Percentiles rank a stretch among this genome's conserved stretches.
phyloP scores from a whole-genome alignment of 805 yeast genomes.

The Saturnispora mendoncae region DNA sequence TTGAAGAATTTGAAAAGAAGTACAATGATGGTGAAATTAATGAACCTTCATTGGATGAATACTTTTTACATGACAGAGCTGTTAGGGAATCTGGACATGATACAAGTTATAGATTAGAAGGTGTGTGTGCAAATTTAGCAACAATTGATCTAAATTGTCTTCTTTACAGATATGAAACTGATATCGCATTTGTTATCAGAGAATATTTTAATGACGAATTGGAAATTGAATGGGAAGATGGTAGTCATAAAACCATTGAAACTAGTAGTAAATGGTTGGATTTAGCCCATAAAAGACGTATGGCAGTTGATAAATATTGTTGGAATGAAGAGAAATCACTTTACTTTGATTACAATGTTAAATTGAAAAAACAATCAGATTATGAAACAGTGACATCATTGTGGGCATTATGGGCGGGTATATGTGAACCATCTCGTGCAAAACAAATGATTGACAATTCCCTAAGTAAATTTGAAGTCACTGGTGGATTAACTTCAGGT shows the following conservation, averaged over 20 bases:
- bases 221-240: slow-evolving; percentile 26
- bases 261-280: slow-evolving; percentile 49
- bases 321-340: slow-evolving; percentile 80
- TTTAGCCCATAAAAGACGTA: slow-evolving; percentile 47
- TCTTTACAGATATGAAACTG: slow-evolving; percentile 82
- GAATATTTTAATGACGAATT: slow-evolving; percentile 45
- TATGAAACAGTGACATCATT: slow-evolving; percentile 85
- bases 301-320: slow-evolving; percentile 52
- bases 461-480: slow-evolving; percentile 64
- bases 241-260: slow-evolving; percentile 31
- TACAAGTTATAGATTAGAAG: slow-evolving; percentile 84
- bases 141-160: slow-evolving; percentile 84
- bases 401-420: slow-evolving; percentile 89
- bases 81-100: slow-evolving; percentile 97
- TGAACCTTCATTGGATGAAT: slow-evolving; percentile 82
- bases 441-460: slow-evolving; percentile 45
- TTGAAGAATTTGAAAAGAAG: slow-evolving; percentile 55
- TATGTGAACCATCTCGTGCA: slow-evolving; percentile 62
- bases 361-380: slow-evolving; percentile 41
- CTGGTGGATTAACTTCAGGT: slow-evolving; percentile 86
- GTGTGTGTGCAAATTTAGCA: slow-evolving; percentile 79
- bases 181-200: slow-evolving; percentile 60
- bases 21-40: slow-evolving; percentile 59
- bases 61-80: slow-evolving; percentile 85
- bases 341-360: slow-evolving; percentile 77